Base-by-base conservation (phyloP, 805 yeast genomes). In the Yarrowia sp. region DNA sequence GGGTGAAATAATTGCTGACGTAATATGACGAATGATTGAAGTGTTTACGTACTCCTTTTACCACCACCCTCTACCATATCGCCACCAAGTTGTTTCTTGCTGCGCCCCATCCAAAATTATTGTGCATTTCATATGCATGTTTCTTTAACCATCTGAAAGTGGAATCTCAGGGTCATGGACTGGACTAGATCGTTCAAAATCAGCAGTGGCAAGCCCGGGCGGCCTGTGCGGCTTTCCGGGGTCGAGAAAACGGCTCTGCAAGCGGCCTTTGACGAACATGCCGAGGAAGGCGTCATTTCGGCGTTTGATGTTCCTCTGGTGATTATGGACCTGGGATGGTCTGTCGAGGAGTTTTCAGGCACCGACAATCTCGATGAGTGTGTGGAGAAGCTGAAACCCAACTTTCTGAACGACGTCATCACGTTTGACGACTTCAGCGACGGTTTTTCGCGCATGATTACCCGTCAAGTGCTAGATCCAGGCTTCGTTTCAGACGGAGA, bases 271-370 rank as follows among this genome's bases (percentile, higher is more conserved):
- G 40, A 63, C 38, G 67, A 63, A 8, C 19, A 49, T 10, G 48
- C 48, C n/a, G 67, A 48, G 36, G 48, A 59, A 15, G 67, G 56
- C 8, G 43, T 48, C 48, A 48, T 63, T 19, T 38, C 56, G 26
- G 48, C 56, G 10, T 63, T 38, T 12, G 67, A 63, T n/a, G 56
- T 63, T n/a, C 67, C 67, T 2, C 45, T 49, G 3, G 48, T 63
- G 11, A 38, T 63, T 10, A 63, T 63, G 67, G 67, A 63, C 2
- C 45, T 63, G 48, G 67, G 67, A 2, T 63, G 67, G 67, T 26
- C 56, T 8, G 67, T 63, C n/a, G 56, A 63, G 56, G 56, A 49
- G 67, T 63, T 48, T 48, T 38, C 56, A 5, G 48, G 41, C n/a
- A 48, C 56, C 5, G 67, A 49, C 11, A 49, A 22, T n/a, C 48